Conservation (phyloP, 306 rosid genomes). For the Begonia masoniana region DNA sequence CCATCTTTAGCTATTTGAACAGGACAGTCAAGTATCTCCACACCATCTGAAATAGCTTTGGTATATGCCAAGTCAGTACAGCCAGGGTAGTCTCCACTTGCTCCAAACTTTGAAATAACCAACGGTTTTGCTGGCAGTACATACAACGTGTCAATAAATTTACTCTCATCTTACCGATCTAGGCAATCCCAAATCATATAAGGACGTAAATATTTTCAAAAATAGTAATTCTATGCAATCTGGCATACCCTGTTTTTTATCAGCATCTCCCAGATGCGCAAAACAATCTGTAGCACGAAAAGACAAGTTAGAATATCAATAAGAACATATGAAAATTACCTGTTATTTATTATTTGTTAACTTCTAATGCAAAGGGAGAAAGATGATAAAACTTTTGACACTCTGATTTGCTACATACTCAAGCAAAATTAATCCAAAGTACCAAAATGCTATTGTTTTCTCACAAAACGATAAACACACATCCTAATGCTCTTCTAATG, state of each 20-base stretch:
- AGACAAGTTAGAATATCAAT: not conserved
- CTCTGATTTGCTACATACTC: too few species aligned
- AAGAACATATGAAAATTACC: not conserved
- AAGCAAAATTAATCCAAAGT: too few species aligned
- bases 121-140: slow-evolving; percentile 31
- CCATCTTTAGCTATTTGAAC: slow-evolving; percentile 81
- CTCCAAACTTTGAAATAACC: slow-evolving; percentile 73
- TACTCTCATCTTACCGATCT: too few species aligned
- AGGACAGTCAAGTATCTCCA: slow-evolving; percentile 72
- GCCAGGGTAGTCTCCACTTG: slow-evolving; percentile 78
- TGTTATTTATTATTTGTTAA: too few species aligned
- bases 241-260: slow-evolving; percentile 35
- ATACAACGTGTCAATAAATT: not conserved
- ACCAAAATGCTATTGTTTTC: too few species aligned
- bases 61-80: slow-evolving; percentile 55
- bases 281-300: slow-evolving; percentile 53
- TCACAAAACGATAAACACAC: too few species aligned
- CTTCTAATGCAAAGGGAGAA: not conserved
- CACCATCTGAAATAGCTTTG: slow-evolving; percentile 63
- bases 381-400: too few species aligned
- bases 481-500: too few species aligned
- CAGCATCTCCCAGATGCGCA: slow-evolving; percentile 47
- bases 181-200: not conserved
- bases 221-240: slow-evolving; percentile 2
- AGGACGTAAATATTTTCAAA: not conserved